Conservation (phyloP, 176 grass and related monocot genomes). For the Chrysopogon serrulatus region DNA sequence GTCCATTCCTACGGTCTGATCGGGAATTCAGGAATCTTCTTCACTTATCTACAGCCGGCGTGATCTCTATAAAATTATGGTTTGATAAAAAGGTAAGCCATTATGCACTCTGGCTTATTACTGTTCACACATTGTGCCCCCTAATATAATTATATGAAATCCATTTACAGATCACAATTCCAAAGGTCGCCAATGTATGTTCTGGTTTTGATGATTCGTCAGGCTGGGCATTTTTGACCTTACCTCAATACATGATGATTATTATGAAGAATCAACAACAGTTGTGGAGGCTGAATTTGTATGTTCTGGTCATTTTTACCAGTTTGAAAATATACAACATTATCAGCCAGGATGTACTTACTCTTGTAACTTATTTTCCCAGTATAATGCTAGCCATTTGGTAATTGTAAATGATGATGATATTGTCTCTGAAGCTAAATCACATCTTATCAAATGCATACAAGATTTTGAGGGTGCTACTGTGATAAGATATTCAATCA, state of each 20-base stretch:
- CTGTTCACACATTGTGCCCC: not conserved
- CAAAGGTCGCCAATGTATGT: constrained; percentile 71
- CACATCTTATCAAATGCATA: constrained; percentile 56
- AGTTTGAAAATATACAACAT: not conserved
- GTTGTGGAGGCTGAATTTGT: constrained; percentile 83
- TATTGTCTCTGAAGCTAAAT: constrained; percentile 52
- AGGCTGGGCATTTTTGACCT: constrained; percentile 81
- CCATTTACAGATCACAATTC: constrained; percentile 59
- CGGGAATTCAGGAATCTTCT: constrained; percentile 73
- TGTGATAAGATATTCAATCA: constrained; percentile 49
- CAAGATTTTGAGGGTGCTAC: constrained; percentile 63
- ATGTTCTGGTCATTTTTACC: constrained; percentile 29
- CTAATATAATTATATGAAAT: not conserved
- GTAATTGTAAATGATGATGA: constrained; percentile 57
- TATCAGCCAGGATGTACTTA: constrained; percentile 11
- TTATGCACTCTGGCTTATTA: not conserved
- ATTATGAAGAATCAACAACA: constrained; percentile 51
- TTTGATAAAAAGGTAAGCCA: constrained; percentile 72
- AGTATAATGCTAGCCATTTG: constrained; percentile 68
- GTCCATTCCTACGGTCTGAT: constrained; percentile 46
- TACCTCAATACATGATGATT: constrained; percentile 75
- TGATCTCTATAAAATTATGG: constrained; percentile 81
- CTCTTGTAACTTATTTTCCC: constrained; percentile 8
- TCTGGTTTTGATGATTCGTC: constrained; percentile 63
- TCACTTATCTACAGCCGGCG: constrained; percentile 50